Conservation (phyloP, 768 basidiomycete genomes). For the Lactifluus hygrophoroides region DNA sequence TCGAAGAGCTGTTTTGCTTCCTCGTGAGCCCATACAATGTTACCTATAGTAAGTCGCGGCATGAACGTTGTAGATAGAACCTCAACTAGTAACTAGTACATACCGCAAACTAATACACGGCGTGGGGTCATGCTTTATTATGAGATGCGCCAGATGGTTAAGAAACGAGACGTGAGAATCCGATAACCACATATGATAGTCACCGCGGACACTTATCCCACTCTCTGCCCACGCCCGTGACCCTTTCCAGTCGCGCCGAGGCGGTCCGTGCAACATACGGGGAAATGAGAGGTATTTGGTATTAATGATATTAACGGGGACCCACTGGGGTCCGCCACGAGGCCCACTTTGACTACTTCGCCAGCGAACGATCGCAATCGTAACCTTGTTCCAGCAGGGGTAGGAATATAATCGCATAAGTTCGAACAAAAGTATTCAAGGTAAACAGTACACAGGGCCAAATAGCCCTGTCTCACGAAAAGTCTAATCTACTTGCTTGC, state of each 20-base stretch:
- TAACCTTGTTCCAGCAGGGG: not conserved
- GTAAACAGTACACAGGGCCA: not conserved
- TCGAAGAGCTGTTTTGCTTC: constrained; percentile 59
- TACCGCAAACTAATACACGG: constrained; percentile 31
- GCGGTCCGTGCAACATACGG: not conserved
- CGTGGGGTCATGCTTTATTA: constrained; percentile 11
- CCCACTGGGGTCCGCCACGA: not conserved
- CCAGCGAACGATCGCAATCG: not conserved
- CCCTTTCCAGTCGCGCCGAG: not conserved
- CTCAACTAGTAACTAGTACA: not conserved
- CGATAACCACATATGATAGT: not conserved
- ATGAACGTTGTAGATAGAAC: not conserved
- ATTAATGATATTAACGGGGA: not conserved
- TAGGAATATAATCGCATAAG: not conserved
- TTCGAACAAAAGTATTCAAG: not conserved
- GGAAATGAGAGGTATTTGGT: not conserved
- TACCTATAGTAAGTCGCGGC: constrained; percentile 32
- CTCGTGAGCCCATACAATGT: constrained; percentile 74
- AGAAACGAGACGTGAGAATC: not conserved
- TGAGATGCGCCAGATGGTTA: not conserved
- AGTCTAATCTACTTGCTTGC: constrained; percentile 33
- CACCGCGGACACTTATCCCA: not conserved
- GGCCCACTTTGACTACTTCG: not conserved
- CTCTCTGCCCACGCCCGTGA: not conserved
- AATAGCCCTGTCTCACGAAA: not conserved